phyloP scores from a whole-genome alignment of 2,329 filamentous ascomycete species.

The Iodosphaeria phyllophila region DNA sequence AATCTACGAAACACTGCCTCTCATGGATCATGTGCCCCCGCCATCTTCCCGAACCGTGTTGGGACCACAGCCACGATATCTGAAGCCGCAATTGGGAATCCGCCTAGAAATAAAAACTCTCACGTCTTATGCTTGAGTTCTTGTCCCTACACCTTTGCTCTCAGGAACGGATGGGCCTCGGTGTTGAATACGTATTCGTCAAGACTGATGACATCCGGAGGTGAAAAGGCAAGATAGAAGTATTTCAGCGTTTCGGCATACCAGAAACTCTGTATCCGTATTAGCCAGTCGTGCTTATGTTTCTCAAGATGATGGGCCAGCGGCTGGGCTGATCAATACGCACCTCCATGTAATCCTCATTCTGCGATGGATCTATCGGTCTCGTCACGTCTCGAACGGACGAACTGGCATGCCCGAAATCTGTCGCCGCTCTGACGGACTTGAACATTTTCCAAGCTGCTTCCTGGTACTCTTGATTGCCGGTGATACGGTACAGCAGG shows the following conservation, averaged over 20 bases:
- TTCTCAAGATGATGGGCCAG: too few relatives aligned
- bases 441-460: constrained; percentile 14
- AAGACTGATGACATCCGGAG: constrained; percentile 42
- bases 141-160: too few relatives aligned
- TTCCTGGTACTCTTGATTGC: constrained; percentile 9
- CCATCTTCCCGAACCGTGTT: too few relatives aligned
- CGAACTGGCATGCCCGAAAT: constrained; percentile 9
- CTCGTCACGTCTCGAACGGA: constrained; percentile 19
- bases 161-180: constrained; percentile 25
- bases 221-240: constrained; percentile 53
- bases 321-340: too few relatives aligned
- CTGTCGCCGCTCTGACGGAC: constrained; percentile 10
- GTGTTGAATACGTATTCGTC: constrained; percentile 48
- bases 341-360: constrained; percentile 24
- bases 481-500: constrained; percentile 14
- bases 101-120: too few relatives aligned
- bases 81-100: too few relatives aligned
- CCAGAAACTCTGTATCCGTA: constrained; percentile 44
- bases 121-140: too few relatives aligned
- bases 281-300: neutral
- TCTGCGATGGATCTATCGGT: constrained; percentile 20
- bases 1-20: too few relatives aligned
- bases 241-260: constrained; percentile 59
- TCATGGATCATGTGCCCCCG: too few relatives aligned
- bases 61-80: too few relatives aligned